Conservation (phyloP, 2,329 filamentous ascomycete species). For the Colletotrichum kahawae region DNA sequence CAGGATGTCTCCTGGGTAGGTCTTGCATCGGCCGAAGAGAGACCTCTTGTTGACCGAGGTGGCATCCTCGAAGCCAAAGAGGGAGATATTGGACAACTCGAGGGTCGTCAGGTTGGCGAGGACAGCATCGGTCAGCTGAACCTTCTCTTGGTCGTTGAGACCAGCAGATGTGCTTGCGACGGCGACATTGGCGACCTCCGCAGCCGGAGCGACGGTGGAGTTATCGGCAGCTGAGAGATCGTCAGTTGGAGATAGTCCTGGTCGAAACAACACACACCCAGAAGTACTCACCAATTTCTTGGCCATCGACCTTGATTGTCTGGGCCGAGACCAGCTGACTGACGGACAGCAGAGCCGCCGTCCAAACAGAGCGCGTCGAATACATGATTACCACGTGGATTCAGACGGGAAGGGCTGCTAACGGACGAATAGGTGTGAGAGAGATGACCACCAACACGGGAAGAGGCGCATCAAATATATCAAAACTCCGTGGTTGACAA, state of each 20-base stretch:
- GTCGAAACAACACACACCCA: background rate
- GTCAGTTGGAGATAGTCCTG: background rate
- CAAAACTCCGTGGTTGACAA: background rate
- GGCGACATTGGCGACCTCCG: constrained; percentile 2
- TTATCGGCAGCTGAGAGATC: constrained; percentile 22
- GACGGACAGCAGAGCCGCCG: constrained; percentile 15
- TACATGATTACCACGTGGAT: constrained; percentile 14
- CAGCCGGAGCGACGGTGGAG: constrained; percentile 28
- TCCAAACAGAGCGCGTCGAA: constrained; percentile 12
- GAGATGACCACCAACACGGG: background rate
- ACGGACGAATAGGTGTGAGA: background rate
- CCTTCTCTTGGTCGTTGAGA: constrained; percentile 24
- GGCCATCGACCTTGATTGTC: constrained; percentile 29
- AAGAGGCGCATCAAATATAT: constrained; percentile 13
- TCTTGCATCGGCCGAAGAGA: constrained; percentile 34
- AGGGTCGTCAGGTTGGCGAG: constrained; percentile 34
- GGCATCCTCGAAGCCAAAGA: constrained; percentile 37
- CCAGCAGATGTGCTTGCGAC: background rate
- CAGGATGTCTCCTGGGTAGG: constrained; percentile 33
- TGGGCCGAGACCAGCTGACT: constrained; percentile 23
- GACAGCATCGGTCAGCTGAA: constrained; percentile 39
- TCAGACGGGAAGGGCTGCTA: background rate
- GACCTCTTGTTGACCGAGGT: constrained; percentile 24
- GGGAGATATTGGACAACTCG: constrained; percentile 32
- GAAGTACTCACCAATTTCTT: constrained; percentile 25